Evolutionary conservation across 1,284 basidiomycete species (phyloP).

Genomic region (Ustilago trichophora): DNA sequence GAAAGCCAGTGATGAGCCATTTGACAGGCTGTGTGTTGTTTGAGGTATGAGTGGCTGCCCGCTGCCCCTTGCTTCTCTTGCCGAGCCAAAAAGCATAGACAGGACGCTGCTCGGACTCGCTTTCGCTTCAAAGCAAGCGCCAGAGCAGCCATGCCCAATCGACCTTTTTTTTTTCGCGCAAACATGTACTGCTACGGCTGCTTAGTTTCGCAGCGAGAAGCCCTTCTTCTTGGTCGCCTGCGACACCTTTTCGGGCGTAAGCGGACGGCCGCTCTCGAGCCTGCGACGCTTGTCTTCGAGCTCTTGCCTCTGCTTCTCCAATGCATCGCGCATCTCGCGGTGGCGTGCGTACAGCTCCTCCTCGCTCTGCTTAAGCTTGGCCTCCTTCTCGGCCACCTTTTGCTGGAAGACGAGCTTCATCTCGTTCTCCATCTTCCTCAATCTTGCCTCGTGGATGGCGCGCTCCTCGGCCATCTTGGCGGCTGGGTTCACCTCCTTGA

Average conservation of each 20-base stretch:
- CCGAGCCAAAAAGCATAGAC: background rate
- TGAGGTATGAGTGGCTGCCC: too few species aligned
- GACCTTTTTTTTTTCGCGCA: too few species aligned
- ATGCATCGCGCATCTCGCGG: slow-evolving; percentile 66
- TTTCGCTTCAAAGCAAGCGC: background rate
- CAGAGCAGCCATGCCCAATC: too few species aligned
- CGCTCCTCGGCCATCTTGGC: slow-evolving; percentile 66
- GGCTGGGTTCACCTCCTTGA: slow-evolving; percentile 63
- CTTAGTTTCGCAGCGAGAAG: slow-evolving; percentile 60
- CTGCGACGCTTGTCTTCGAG: slow-evolving; percentile 96
- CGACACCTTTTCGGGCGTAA: slow-evolving; percentile 85
- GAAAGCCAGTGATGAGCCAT: too few species aligned
- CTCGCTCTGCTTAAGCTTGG: slow-evolving; percentile 66
- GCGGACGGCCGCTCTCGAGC: slow-evolving; percentile 77
- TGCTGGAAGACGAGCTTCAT: slow-evolving; percentile 67
- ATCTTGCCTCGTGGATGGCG: slow-evolving; percentile 65
- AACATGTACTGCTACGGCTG: too few species aligned
- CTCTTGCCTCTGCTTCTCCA: slow-evolving; percentile 94
- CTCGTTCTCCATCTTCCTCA: slow-evolving; percentile 67
- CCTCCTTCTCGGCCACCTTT: slow-evolving; percentile 66
- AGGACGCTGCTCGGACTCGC: background rate
- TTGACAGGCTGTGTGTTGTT: too few species aligned
- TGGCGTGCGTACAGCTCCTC: slow-evolving; percentile 66
- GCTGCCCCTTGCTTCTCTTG: too few species aligned
- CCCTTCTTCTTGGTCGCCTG: slow-evolving; percentile 60